A percentile compares a stretch with the other conserved stretches of the same genome.
Conservation (phyloP, 23 red algal genomes). For the Pyropia haitanensis region DNA sequence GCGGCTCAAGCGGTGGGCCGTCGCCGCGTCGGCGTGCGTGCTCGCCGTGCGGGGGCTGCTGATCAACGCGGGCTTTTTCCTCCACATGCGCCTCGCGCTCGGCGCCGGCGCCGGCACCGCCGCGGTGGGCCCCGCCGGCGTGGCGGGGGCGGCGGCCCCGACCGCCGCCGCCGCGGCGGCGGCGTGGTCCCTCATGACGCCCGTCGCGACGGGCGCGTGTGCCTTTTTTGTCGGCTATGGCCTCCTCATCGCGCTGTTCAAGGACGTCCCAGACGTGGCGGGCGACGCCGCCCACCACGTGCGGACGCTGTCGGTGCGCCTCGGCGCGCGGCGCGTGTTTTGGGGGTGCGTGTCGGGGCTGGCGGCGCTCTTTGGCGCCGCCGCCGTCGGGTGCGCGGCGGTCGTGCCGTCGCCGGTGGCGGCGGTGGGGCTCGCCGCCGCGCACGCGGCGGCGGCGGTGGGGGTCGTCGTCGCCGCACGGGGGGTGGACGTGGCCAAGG, state of each 20-base stretch:
- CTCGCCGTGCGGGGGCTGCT: constrained; percentile 69
- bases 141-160: neutral
- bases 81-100: constrained; percentile 8
- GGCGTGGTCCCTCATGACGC: constrained; percentile 4
- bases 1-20: constrained; percentile 80
- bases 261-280: constrained; percentile 84
- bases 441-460: constrained; percentile 45
- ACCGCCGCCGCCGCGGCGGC: neutral
- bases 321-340: constrained; percentile 52
- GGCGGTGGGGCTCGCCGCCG: neutral
- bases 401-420: constrained; percentile 21
- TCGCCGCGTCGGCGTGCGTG: constrained; percentile 68
- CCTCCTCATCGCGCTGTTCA: constrained; percentile 81
- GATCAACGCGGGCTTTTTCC: constrained; percentile 83
- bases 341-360: constrained; percentile 20
- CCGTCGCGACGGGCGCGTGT: constrained; percentile 29
- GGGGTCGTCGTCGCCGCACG: constrained; percentile 12
- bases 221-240: constrained; percentile 73
- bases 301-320: constrained; percentile 59
- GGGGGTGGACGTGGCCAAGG: constrained; percentile 8
- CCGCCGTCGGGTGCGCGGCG: constrained; percentile 25
- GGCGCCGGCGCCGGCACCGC: no score
- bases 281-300: constrained; percentile 57
- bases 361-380: constrained; percentile 46
- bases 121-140: neutral